Conservation (phyloP, 2,329 filamentous ascomycete genomes). For the Talaromyces sp. region DNA sequence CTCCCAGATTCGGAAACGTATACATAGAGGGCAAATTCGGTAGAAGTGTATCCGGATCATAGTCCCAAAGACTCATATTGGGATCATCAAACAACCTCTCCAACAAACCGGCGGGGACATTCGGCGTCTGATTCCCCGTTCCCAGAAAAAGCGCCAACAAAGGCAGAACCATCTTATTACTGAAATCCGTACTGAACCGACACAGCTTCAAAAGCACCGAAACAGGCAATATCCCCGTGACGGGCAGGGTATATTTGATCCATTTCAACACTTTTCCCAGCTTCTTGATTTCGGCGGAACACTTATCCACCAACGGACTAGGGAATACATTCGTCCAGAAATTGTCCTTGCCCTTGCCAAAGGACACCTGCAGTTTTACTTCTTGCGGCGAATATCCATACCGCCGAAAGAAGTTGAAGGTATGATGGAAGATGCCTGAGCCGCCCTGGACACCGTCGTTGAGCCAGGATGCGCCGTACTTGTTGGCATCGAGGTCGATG, state of each 20-base stretch:
- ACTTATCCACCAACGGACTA: constrained; percentile 53
- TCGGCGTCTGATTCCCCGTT: constrained; percentile 69
- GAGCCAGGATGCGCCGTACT: constrained; percentile 57
- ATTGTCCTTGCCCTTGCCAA: constrained; percentile 54
- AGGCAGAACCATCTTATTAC: constrained; percentile 66
- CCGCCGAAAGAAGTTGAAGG: constrained; percentile 57
- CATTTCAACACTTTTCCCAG: constrained; percentile 54
- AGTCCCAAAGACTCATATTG: constrained; percentile 59
- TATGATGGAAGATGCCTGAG: constrained; percentile 59
- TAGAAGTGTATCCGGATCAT: constrained; percentile 53
- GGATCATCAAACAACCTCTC: constrained; percentile 58
- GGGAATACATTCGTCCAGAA: constrained; percentile 63
- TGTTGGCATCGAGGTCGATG: constrained; percentile 53
- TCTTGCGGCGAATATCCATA: constrained; percentile 57
- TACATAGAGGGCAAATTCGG: constrained; percentile 56
- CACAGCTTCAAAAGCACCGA: constrained; percentile 64
- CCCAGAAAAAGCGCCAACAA: constrained; percentile 71
- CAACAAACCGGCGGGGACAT: constrained; percentile 66
- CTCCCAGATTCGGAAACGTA: constrained; percentile 58
- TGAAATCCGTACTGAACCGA: constrained; percentile 65
- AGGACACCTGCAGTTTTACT: constrained; percentile 58
- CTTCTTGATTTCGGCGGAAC: constrained; percentile 53
- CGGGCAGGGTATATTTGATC: constrained; percentile 53
- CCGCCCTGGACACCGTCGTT: constrained; percentile 62
- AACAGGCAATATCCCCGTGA: constrained; percentile 58